Conservation (phyloP, 1,284 basidiomycete genomes). For the Psilocybe mexicana region DNA sequence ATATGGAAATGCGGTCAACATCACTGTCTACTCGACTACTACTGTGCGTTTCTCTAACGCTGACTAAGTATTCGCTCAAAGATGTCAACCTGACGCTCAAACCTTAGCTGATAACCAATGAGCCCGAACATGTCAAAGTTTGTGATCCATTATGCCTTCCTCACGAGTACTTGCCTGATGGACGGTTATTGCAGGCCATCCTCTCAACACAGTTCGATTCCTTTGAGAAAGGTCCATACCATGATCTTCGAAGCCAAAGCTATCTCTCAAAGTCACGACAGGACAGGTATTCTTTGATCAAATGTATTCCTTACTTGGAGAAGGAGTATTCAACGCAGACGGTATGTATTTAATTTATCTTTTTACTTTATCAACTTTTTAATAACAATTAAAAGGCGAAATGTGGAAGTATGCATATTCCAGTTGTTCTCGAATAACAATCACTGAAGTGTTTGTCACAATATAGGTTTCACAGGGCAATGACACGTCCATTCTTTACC, state of each 20-base stretch:
- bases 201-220: constrained; percentile 43
- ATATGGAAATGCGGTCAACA: constrained; percentile 12
- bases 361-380: background rate
- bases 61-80: background rate
- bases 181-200: constrained; percentile 27
- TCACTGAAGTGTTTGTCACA: constrained; percentile 14
- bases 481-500: constrained; percentile 56
- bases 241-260: background rate
- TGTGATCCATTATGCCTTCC: too few relatives aligned
- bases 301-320: constrained; percentile 22
- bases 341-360: constrained; percentile 23
- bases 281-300: constrained; percentile 30
- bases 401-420: constrained; percentile 37
- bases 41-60: background rate
- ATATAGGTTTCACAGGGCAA: constrained; percentile 44
- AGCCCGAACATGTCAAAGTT: constrained; percentile 43
- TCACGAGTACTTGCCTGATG: too few relatives aligned
- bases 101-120: constrained; percentile 31
- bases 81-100: background rate
- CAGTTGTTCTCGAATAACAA: background rate
- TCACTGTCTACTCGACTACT: constrained; percentile 7
- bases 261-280: constrained; percentile 1
- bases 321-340: constrained; percentile 24
- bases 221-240: constrained; percentile 38
- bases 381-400: constrained; percentile 18